Conservation (phyloP, 148 eudicot genomes). For the Euryodendron excelsum region DNA sequence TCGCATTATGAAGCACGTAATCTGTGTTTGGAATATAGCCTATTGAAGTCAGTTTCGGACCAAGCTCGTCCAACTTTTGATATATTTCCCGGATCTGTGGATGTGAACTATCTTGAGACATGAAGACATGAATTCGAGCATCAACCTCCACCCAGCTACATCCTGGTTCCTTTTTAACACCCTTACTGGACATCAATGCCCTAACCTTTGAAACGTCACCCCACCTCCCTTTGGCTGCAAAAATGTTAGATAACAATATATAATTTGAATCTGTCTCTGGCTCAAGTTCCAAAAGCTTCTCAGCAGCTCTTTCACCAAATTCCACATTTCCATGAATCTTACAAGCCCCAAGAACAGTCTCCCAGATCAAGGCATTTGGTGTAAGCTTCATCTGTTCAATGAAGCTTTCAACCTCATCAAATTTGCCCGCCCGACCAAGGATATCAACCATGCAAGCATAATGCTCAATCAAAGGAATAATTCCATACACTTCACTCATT, state of each 20-base stretch:
- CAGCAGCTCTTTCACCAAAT: conserved; percentile 41
- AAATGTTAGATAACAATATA: conserved; percentile 38
- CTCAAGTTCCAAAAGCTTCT: conserved; percentile 35
- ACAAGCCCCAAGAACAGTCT: conserved; percentile 50
- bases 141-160: conserved; percentile 47
- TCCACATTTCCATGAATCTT: conserved; percentile 39
- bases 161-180: conserved; percentile 51
- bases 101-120: conserved; percentile 44
- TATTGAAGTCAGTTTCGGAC: background rate
- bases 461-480: conserved; percentile 37
- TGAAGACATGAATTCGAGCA: conserved; percentile 38
- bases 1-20: conserved; percentile 19
- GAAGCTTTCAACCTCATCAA: conserved; percentile 37
- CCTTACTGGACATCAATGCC: conserved; percentile 33
- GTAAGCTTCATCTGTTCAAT: conserved; percentile 34
- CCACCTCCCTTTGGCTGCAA: conserved; percentile 45
- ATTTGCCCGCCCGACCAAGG: conserved; percentile 44
- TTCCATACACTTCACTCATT: conserved; percentile 34
- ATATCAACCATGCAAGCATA: conserved; percentile 49
- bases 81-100: conserved; percentile 27
- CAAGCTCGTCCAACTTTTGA: conserved; percentile 38
- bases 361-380: conserved; percentile 40
- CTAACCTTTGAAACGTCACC: conserved; percentile 38
- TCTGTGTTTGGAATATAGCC: conserved; percentile 11
- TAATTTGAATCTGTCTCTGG: conserved; percentile 39